Conservation (phyloP, 768 basidiomycete species). For the Boletus vinaceobasis region DNA sequence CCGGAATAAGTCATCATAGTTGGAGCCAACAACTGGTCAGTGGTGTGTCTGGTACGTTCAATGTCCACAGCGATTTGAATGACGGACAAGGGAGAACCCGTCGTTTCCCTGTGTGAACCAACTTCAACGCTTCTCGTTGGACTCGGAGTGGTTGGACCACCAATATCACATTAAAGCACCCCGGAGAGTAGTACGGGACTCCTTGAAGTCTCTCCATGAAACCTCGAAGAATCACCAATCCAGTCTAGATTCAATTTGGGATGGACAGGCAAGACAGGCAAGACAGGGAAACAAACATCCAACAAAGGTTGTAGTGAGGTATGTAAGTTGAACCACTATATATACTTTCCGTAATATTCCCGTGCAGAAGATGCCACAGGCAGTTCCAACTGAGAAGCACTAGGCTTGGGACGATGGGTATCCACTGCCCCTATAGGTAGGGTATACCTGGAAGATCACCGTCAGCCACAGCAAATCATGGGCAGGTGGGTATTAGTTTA, state of each 20-base stretch:
- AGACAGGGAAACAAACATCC: background rate
- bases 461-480: background rate
- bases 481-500: constrained; percentile 4
- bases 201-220: background rate
- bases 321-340: constrained; percentile 3
- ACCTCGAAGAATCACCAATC: background rate
- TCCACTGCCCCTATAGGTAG: constrained; percentile 92
- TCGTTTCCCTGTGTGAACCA: too few relatives aligned
- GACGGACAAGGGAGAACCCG: background rate
- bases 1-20: background rate
- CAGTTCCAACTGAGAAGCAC: constrained; percentile 16
- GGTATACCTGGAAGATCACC: constrained; percentile 56
- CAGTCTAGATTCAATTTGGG: background rate
- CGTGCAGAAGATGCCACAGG: constrained; percentile 24
- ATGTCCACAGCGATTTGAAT: background rate
- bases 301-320: background rate
- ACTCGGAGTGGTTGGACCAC: background rate
- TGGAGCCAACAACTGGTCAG: background rate
- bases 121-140: background rate
- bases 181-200: background rate
- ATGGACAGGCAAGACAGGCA: background rate
- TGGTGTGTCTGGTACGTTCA: background rate
- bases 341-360: constrained; percentile 34
- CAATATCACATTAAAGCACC: background rate
- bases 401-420: constrained; percentile 74